phyloP scores from a whole-genome alignment of 352 stramenopile genomes.

The Globisporangium paroecandrum region DNA sequence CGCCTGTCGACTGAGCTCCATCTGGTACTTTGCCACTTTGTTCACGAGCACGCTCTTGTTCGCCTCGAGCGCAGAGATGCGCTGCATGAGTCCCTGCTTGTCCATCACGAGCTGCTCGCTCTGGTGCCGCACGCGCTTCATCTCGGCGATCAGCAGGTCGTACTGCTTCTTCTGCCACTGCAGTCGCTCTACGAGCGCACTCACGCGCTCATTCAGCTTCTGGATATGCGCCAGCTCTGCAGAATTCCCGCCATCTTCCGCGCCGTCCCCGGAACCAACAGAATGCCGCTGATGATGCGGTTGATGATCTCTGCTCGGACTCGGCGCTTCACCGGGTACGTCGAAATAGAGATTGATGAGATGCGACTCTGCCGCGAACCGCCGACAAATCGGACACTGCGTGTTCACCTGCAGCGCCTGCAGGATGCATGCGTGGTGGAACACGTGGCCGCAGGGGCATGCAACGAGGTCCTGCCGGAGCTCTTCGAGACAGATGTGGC shows the following conservation, averaged over 20 bases:
- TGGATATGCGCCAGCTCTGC: constrained; percentile 23
- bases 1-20: constrained; percentile 61
- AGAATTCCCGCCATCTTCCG: neutral
- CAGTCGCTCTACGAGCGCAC: constrained; percentile 60
- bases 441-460: constrained; percentile 71
- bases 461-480: constrained; percentile 54
- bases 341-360: constrained; percentile 72
- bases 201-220: constrained; percentile 50
- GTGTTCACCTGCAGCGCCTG: constrained; percentile 68
- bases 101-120: constrained; percentile 62
- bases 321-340: constrained; percentile 28
- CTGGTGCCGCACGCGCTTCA: constrained; percentile 54
- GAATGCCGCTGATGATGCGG: neutral
- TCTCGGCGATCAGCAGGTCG: constrained; percentile 51
- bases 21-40: constrained; percentile 77
- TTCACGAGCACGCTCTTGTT: constrained; percentile 55
- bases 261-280: neutral
- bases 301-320: neutral
- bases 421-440: constrained; percentile 64
- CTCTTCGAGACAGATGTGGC: constrained; percentile 83
- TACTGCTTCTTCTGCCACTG: constrained; percentile 81
- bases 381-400: constrained; percentile 73
- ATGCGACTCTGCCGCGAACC: constrained; percentile 34
- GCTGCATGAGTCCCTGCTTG: constrained; percentile 59
- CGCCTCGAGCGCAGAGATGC: constrained; percentile 38